Evolutionary conservation across 2,329 filamentous ascomycete species (phyloP), one percentile per base, ranked within the genome.

Genomic region (Pseudogymnoascus sp.): DNA sequence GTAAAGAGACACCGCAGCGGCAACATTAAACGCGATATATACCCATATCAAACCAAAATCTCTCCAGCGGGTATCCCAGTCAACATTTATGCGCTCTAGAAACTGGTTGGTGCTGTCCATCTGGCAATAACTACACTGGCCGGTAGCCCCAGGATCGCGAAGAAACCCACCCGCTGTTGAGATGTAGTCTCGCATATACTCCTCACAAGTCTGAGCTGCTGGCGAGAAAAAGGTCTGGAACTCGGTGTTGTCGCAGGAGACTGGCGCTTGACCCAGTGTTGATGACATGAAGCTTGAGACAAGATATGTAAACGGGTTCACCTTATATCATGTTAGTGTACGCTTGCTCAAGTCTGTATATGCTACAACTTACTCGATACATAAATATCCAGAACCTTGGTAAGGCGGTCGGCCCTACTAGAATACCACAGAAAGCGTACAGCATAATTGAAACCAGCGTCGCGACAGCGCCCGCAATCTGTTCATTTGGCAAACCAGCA

Each of bases 301-400:
- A 19, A 93, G 77, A 72, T 96, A 96, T 0, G 89, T 91, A 67
- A 96, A 89, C 0, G 91, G 90, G 1, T 86, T 90, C 61, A 5
- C 46, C 46, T 56, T 5, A 33, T 33, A 16, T 56, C 46, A 56
- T 31, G 46, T 56, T 33, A 56, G 46, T 19, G 26, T 2, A 33
- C 16, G 46, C 46, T 56, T 31, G 8, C 24, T 56, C n/a, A 56
- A 33, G 10, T 10, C n/a, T 0, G 46, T 11, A 12, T 33, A 33
- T 56, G 46, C 1, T 31, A 56, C 26, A 56, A 56, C 46, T 33
- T 33, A 91, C 77, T 50, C 88, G 84, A 75, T 92, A 93, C 87
- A 91, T 90, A 79, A 90, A 91, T 68, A 88, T 85, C 88, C 89
- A 92, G 80, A 91, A 91, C 3, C 83, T 77, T 0, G 89, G 89